Conservation (phyloP, 176 grass and related monocot genomes). For the Oryza brachyantha region DNA sequence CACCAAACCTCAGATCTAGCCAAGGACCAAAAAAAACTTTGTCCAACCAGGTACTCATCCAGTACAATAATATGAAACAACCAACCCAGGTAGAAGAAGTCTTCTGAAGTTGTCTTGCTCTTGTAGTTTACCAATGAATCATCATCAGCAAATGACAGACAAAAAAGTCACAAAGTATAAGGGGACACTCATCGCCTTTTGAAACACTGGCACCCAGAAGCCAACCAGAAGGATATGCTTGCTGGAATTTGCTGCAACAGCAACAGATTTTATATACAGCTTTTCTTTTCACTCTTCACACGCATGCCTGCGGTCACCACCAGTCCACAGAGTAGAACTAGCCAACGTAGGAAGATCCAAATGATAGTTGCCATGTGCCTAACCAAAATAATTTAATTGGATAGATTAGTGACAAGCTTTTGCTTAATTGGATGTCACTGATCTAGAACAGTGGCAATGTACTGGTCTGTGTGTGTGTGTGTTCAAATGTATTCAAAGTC, state of each 20-base stretch:
- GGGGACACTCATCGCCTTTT: neutral
- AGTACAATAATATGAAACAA: too few species aligned
- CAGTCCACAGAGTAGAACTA: neutral
- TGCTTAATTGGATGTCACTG: neutral
- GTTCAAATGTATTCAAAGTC: neutral
- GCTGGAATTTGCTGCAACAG: neutral
- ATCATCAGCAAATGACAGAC: neutral
- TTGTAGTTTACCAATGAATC: too few species aligned
- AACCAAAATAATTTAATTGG: neutral
- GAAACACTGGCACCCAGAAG: neutral
- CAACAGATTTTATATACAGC: neutral
- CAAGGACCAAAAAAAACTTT: neutral
- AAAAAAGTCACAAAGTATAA: neutral
- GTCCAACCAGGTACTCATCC: neutral
- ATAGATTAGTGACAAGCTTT: neutral
- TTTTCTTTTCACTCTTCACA: neutral
- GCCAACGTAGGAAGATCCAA: neutral
- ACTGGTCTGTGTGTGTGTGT: too few species aligned
- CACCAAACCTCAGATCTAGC: neutral
- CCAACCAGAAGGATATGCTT: neutral
- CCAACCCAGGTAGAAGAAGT: too few species aligned
- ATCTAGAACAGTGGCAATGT: neutral
- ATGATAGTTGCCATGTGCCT: neutral
- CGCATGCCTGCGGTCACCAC: neutral
- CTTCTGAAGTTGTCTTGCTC: too few species aligned